phyloP scores from a whole-genome alignment of 192 early-diverging fungal genomes.

The Paraglomus occultum region DNA sequence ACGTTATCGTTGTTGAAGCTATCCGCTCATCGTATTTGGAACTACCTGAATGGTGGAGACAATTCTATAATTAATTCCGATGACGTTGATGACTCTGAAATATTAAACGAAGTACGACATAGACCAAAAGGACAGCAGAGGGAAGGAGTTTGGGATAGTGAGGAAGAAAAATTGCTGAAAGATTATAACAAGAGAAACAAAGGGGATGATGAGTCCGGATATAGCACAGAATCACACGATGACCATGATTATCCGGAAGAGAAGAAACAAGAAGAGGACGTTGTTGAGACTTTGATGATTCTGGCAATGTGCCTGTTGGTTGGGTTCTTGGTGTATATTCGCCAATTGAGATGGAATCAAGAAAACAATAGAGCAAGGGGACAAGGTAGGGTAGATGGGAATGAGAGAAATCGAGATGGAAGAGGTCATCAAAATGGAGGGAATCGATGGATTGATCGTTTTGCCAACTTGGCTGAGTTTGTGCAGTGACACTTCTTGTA shows the following conservation, averaged over 20 bases:
- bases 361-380: background rate
- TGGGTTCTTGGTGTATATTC: constrained; percentile 58
- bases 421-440: too few species aligned
- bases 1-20: constrained; percentile 74
- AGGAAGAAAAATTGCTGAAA: constrained; percentile 40
- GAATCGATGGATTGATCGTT: too few species aligned
- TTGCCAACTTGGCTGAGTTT: too few species aligned
- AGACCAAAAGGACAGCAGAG: constrained; percentile 18
- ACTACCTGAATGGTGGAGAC: constrained; percentile 58
- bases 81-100: background rate
- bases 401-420: too few species aligned
- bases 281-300: constrained; percentile 54
- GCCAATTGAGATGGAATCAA: constrained; percentile 50
- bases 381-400: too few species aligned
- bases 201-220: constrained; percentile 31
- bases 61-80: constrained; percentile 31
- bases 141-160: constrained; percentile 35
- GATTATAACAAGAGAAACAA: constrained; percentile 39
- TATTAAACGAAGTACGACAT: background rate
- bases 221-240: constrained; percentile 10
- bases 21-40: constrained; percentile 62
- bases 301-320: constrained; percentile 50
- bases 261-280: constrained; percentile 45
- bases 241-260: constrained; percentile 36
- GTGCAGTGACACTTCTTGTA: too few species aligned